phyloP scores from a whole-genome alignment of 805 yeast species.

The Ogataea ramenticola region DNA sequence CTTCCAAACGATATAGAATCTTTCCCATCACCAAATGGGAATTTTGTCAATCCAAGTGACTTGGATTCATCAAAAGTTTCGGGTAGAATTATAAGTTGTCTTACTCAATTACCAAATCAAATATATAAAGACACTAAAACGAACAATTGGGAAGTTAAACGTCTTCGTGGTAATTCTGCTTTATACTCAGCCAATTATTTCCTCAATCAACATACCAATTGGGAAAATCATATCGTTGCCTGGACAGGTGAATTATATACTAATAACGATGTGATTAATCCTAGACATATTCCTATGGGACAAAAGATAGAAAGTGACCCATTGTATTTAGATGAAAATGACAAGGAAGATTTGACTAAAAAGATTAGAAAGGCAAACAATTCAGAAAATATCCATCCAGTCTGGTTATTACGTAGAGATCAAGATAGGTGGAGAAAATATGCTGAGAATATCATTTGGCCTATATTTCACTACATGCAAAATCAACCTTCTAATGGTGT shows the following conservation, averaged over 20 bases:
- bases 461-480: slow-evolving; percentile 88
- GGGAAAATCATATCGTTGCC: slow-evolving; percentile 85
- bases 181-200: slow-evolving; percentile 67
- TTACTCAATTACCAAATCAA: slow-evolving; percentile 62
- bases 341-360: slow-evolving; percentile 43
- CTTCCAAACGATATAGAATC: neutral
- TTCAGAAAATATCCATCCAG: slow-evolving; percentile 63
- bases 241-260: slow-evolving; percentile 88
- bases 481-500: slow-evolving; percentile 64
- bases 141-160: slow-evolving; percentile 48
- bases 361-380: slow-evolving; percentile 39
- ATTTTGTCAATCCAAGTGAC: neutral
- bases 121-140: slow-evolving; percentile 34
- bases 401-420: slow-evolving; percentile 78
- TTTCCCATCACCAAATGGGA: neutral
- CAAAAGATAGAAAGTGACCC: slow-evolving; percentile 47
- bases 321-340: slow-evolving; percentile 47
- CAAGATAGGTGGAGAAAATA: slow-evolving; percentile 82
- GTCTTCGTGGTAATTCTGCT: slow-evolving; percentile 78
- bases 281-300: slow-evolving; percentile 18
- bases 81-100: slow-evolving; percentile 63
- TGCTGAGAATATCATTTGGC: slow-evolving; percentile 91
- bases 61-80: slow-evolving; percentile 29
- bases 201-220: slow-evolving; percentile 56
- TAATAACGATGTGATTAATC: slow-evolving; percentile 11